phyloP scores from a whole-genome alignment of 2,329 filamentous ascomycete species.

The Ophiostoma piceae region DNA sequence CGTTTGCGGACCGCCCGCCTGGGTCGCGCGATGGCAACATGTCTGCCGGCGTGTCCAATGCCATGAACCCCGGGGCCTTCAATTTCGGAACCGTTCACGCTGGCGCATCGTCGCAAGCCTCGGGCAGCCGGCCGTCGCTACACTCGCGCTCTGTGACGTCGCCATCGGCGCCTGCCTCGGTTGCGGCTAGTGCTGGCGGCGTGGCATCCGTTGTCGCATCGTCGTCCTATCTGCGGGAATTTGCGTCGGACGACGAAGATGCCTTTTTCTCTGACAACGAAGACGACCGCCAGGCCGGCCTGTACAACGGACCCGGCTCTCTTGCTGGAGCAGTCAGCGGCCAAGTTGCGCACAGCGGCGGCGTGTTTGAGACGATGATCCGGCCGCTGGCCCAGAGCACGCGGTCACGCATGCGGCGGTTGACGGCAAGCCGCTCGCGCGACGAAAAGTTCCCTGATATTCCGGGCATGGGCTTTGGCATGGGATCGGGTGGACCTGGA shows the following conservation, averaged over 20 bases:
- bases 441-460: constrained; percentile 31
- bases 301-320: background rate
- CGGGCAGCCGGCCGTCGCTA: constrained; percentile 54
- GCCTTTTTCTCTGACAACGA: constrained; percentile 78
- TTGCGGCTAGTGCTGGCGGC: background rate
- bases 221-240: constrained; percentile 52
- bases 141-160: constrained; percentile 83
- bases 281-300: constrained; percentile 44
- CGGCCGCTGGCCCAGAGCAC: constrained; percentile 54
- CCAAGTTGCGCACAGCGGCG: background rate
- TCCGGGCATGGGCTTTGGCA: constrained; percentile 15
- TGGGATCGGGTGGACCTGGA: background rate
- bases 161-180: constrained; percentile 51
- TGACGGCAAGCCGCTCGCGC: constrained; percentile 52
- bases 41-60: constrained; percentile 39
- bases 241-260: constrained; percentile 75
- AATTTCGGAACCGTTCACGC: constrained; percentile 27
- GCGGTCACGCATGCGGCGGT: constrained; percentile 53
- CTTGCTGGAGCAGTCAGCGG: background rate
- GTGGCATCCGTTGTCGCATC: constrained; percentile 72
- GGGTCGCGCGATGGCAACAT: constrained; percentile 54
- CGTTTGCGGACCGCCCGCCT: constrained; percentile 69
- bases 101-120: constrained; percentile 26
- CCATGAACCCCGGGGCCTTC: constrained; percentile 60
- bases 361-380: constrained; percentile 53